These are phyloP conservation scores for Cercospora sesami DNA, from an alignment of 2,329 filamentous ascomycete species.

Conservation along the genomic window DNA sequence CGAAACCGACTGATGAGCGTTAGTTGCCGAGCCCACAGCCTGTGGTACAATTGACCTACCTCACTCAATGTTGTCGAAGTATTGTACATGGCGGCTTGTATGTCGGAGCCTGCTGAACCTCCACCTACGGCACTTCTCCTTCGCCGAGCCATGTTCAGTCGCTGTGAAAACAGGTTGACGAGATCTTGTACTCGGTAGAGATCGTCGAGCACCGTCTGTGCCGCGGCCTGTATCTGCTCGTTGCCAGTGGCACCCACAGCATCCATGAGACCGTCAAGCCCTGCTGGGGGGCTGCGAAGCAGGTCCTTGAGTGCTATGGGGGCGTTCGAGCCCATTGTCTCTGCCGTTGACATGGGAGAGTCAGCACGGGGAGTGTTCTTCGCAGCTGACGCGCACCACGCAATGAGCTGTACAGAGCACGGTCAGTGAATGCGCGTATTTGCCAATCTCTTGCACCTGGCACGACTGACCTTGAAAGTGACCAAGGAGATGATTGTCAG, in stretches of 20 bases:
- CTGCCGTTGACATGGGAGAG: neutral
- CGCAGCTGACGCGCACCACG: slow-evolving; percentile 8
- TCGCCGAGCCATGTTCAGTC: slow-evolving; percentile 6
- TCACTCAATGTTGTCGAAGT: slow-evolving; percentile 8
- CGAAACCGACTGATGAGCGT: slow-evolving; percentile 5
- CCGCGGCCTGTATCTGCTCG: slow-evolving; percentile 5
- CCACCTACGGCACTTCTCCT: slow-evolving; percentile 7
- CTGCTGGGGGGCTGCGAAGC: slow-evolving; percentile 1
- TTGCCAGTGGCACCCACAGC: neutral
- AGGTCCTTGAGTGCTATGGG: slow-evolving; percentile 6
- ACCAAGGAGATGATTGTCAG: slow-evolving; percentile 13
- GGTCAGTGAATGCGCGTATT: neutral
- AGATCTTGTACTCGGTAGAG: slow-evolving; percentile 13
- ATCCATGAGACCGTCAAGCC: slow-evolving; percentile 7
- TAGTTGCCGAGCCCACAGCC: neutral
- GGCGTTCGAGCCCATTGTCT: neutral
- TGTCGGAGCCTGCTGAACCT: neutral
- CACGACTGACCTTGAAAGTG: slow-evolving; percentile 4
- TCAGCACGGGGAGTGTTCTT: slow-evolving; percentile 12
- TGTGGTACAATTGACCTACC: neutral
- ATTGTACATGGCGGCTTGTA: slow-evolving; percentile 11
- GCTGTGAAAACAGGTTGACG: slow-evolving; percentile 7
- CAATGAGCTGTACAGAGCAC: slow-evolving; percentile 5
- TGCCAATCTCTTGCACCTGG: neutral
- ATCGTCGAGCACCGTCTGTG: slow-evolving; percentile 5